Base-by-base conservation (phyloP, 495 filamentous ascomycete species). In the Aspergillus campestris region DNA sequence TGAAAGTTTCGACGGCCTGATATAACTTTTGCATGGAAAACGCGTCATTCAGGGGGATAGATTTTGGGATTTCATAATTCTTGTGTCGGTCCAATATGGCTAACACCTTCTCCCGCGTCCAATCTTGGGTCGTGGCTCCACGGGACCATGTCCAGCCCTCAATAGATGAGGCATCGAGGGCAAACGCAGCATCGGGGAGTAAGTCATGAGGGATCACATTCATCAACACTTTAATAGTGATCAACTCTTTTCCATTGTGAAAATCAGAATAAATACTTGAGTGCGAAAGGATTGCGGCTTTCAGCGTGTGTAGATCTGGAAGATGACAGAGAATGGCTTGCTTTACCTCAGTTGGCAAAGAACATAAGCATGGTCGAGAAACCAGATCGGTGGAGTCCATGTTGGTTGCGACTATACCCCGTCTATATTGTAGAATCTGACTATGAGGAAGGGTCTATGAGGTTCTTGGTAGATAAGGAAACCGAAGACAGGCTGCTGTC, bases 261-360 rank as follows among this genome's bases (percentile, higher is more conserved):
- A 41, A 47, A 13, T 28, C 36, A 5, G 36, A 13, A 34, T 35
- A 35, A 11, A 47, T 6, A 6, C 29, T 5, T 1, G 38, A 31
- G 29, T 47, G 44, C 8, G 44, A 30, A 5, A 40, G 28, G 6
- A 40, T 34, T 7, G 29, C 35, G 1, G 44, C 35, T n/a, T 27
- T 18, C 0, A 47, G 44, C 12, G 44, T 13, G 6, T 33, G 14
- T 24, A 40, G 5, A 28, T 47, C 44, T 6, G 12, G 35, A 7
- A 40, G 35, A 34, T 34, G 14, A 31, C 45, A 18, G 34, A 45
- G 43, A 15, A 47, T 41, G 6, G 36, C 37, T 14, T 47, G 45
- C 34, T 34, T 40, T 27, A 27, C 35, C 31, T 47, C 44, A 9
- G 33, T 34, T 11, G 44, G 44, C 38, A 40, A 31, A 13, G 36